These are phyloP conservation scores for Neofusicoccum parvum DNA, from an alignment of 2,329 filamentous ascomycete species.

Conservation along the genomic window DNA sequence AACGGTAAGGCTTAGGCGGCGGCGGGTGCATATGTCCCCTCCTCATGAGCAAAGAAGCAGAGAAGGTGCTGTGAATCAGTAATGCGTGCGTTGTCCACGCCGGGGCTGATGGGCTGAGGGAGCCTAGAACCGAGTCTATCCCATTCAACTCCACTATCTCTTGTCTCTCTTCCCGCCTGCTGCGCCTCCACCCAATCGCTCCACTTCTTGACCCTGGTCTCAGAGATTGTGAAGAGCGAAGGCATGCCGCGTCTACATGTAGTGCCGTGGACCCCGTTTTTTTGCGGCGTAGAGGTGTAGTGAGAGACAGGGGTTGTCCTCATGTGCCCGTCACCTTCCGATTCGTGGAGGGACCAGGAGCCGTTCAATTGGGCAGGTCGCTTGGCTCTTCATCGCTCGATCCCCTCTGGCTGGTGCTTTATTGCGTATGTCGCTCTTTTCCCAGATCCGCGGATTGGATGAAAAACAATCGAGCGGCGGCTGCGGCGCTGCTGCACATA, in stretches of 20 bases:
- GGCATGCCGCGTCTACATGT: not conserved
- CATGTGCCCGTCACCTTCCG: not conserved
- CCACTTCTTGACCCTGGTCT: not conserved
- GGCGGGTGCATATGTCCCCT: not conserved
- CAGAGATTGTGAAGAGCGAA: not conserved
- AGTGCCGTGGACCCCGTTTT: not conserved
- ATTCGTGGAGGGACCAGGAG: not conserved
- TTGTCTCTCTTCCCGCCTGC: not conserved
- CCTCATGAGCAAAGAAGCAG: not conserved
- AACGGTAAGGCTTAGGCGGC: not conserved
- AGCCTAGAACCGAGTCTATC: constrained; percentile 1
- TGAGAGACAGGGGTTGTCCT: not conserved
- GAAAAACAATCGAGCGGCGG: not conserved
- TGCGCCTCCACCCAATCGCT: not conserved
- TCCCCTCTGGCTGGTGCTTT: not conserved
- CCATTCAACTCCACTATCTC: not conserved
- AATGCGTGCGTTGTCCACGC: not conserved
- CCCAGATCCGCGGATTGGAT: not conserved
- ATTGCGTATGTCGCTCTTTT: not conserved
- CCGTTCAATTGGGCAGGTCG: constrained; percentile 9
- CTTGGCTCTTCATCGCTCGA: not conserved
- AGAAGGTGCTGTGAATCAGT: not conserved
- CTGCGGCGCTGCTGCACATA: not conserved
- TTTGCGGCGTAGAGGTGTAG: not conserved
- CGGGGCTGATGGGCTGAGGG: not conserved